Base-by-base conservation (phyloP, 805 yeast genomes). In the Candida silvicultrix region DNA sequence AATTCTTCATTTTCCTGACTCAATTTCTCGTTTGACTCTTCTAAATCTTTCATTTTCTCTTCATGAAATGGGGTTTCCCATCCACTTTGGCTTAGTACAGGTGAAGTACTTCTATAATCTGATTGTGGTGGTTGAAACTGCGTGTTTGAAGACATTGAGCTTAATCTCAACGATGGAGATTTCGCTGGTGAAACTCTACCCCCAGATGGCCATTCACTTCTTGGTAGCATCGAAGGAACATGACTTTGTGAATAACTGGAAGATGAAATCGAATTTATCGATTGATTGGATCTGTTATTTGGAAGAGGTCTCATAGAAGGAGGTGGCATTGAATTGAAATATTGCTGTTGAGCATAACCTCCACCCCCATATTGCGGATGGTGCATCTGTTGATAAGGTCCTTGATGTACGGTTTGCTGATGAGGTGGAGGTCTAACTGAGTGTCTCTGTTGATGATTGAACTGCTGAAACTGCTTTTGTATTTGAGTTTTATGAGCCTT, bases 381-480 rank as follows among this genome's bases (percentile, higher is more conserved):
- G 2, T 34, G 32, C 9, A 4, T 18, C 2, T 42, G 34, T n/a
- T 34, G 38, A 4, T 40, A 42, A 18, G 22, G 42, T 6, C 29
- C 44, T 40, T 39, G 39, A 1, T 44, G 38, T n/a, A 36, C 20
- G 12, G 22, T 16, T 18, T 42, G 43, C 19, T 43, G 34, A 12
- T 29, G 39, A 12, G 43, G 43, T 3, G 15, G 38, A 21, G 22
- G 44, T 19, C 22, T 35, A 19, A 35, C 16, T 5, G 40, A 15
- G 19, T 42, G 36, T 35, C 23, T 34, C 47, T 54, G 52, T 41
- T 55, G 52, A 29, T 55, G 52, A 25, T 50, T 53, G 47, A 47
- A 57, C 46, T 56, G 51, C 19, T 54, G 55, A 41, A 59, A 53
- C 35, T 48, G 57, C 49, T 54, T 58, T 45, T 59, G 62, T 1